Evolutionary conservation across 306 rosid genomes (phyloP), one percentile per base, ranked within the genome.

Genomic region (Prinsepia uniflora): DNA sequence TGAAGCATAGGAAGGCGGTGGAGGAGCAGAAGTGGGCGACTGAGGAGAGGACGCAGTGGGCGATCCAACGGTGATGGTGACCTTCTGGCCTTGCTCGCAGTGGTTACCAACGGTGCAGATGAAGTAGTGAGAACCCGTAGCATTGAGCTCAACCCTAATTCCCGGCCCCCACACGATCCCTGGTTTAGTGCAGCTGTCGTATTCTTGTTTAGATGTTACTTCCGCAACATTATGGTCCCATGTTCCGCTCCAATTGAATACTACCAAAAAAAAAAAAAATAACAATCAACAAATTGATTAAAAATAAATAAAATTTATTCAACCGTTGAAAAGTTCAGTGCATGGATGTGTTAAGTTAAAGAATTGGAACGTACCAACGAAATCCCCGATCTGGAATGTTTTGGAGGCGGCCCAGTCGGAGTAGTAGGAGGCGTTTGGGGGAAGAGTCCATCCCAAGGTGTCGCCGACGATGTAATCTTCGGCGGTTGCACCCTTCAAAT

Each of bases 11-110:
- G 82, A 49, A 19, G 76, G 62, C 3, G 71, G 36, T 10, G 72
- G 46, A 1, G 69, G 39, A 5, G 50, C 14, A 3, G 56, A 5
- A 9, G 22, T 30, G 4, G 36, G 36, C 22, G 10, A 20, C 61
- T 44, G 44, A 30, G 45, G 6, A 30, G 70, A 41, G 48, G 46
- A 12, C 54, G 5, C 66, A 6, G 56, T 43, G 5, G 45, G 48
- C 6, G 70, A 5, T 17, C 60, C 55, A 43, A 83, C 75, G 2
- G 46, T 67, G 74, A 83, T 41, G 10, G 64, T 47, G 17, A 77
- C 9, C 70, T 74, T 80, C 54, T 73, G 80, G 66, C 87, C 84
- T 24, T 0, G 63, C 43, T 52, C 20, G 8, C 87, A 71, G 47
- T 83, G 70, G 34, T 69, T 15, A 8, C 34, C 40, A 8, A 74